These are phyloP conservation scores for Curvularia eragrostidis DNA, from an alignment of 2,329 filamentous ascomycete genomes.

Conservation along the genomic window DNA sequence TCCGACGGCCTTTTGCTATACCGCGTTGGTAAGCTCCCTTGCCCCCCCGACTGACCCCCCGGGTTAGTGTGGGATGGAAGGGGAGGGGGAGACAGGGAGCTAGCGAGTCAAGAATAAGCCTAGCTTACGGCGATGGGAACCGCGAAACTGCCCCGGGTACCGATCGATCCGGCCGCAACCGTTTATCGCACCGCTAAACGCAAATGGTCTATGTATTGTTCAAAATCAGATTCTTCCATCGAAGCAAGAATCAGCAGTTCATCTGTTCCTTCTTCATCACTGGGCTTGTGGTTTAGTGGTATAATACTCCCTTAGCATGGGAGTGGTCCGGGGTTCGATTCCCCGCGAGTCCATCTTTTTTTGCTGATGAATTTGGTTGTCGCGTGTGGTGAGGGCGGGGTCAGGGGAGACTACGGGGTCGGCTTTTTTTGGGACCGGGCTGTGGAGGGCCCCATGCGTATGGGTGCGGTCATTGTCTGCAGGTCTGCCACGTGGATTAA, in stretches of 20 bases:
- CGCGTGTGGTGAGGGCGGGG: no score
- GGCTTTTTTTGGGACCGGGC: background rate
- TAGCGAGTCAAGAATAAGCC: no score
- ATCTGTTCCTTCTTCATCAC: background rate
- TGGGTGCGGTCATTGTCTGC: no score
- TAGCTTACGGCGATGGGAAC: no score
- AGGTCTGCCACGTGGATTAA: background rate
- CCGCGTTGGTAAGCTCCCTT: no score
- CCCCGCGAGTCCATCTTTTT: conserved; percentile 7
- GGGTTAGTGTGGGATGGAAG: no score
- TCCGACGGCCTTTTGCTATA: no score
- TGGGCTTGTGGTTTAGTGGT: conserved; percentile 33
- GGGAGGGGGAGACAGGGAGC: no score
- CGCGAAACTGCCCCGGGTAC: background rate
- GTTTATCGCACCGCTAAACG: background rate
- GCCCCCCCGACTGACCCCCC: no score
- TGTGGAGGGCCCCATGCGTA: background rate
- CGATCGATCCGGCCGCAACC: background rate
- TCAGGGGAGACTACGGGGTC: background rate
- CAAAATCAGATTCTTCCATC: background rate
- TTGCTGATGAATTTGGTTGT: no score
- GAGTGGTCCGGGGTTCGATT: conserved; percentile 22
- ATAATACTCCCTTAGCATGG: conserved; percentile 32
- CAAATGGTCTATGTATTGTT: no score
- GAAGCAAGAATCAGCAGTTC: background rate